Base-by-base conservation (phyloP, 306 rosid genomes). In the Heteromeles arbutifolia region DNA sequence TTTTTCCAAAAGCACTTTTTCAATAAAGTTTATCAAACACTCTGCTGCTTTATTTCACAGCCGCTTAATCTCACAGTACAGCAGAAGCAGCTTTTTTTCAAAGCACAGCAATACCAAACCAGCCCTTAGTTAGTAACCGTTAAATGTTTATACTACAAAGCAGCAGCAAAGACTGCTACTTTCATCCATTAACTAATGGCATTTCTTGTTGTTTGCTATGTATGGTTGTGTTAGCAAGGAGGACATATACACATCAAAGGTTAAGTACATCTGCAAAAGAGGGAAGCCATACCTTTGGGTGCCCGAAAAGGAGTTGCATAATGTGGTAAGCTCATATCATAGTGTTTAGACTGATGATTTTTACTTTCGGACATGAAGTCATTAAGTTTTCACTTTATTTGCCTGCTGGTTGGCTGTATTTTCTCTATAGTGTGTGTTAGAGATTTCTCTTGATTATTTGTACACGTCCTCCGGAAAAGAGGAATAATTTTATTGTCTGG, bases 241-340 rank as follows among this genome's bases (percentile, higher is more conserved):
- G 48, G 81, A 75, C 76, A 84, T 94, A 64, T 74, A 88, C 81
- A 84, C 93, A 11, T 92, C 98, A 43, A 90, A 87, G 85, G 86
- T 94, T n/a, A 90, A 85, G 67, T 94, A 94, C 83, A 84, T 92
- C 50, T 41, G 86, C 59, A 89, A 69, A 78, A 89, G 82, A 80
- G 98, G 98, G 57, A 89, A 89, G 74, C 98, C 96, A 29, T 92
- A 88, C 80, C 79, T 92, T 72, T 94, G 98, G 98, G 90, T 94
- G 56, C 92, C 93, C 1, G 93, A 91, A 79, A 84, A 85, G 45
- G 96, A 90, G 75, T 82, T 91, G 74, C 98, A 94, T 78, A 90
- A 88, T 81, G 88, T 90, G 96, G 98, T 94, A 87, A 65, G 80
- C 67, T 77, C 26, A 39, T 84, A 26, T 74, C 67, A 2, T 73